phyloP scores from a whole-genome alignment of 2,329 filamentous ascomycete species.

The Xylogone sp. region DNA sequence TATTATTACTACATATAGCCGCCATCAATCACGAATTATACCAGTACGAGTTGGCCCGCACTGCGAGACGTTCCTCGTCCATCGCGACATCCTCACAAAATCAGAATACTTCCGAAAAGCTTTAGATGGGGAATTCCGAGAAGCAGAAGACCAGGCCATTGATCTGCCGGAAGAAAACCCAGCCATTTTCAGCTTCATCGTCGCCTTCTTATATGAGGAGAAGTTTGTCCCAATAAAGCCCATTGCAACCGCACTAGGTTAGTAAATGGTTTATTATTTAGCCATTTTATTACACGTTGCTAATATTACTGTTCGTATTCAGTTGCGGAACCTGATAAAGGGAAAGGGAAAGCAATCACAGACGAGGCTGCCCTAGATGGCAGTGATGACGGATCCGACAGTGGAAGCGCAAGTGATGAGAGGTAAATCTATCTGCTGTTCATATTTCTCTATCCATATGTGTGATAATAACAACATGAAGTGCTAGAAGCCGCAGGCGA shows the following conservation, averaged over 20 bases:
- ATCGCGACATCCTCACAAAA: conserved; percentile 41
- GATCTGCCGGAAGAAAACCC: conserved; percentile 48
- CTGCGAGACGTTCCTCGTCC: conserved; percentile 44
- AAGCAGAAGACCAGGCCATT: conserved; percentile 42
- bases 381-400: conserved; percentile 28
- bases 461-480: conserved; percentile 8
- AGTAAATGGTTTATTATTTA: no score
- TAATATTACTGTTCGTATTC: not conserved
- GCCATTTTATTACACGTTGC: not conserved
- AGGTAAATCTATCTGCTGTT: conserved; percentile 19
- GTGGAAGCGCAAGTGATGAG: conserved; percentile 32
- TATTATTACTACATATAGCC: conserved; percentile 25
- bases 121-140: conserved; percentile 43
- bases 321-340: conserved; percentile 26
- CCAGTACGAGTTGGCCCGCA: conserved; percentile 42
- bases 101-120: conserved; percentile 47
- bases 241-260: conserved; percentile 36
- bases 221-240: conserved; percentile 42
- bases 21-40: conserved; percentile 42
- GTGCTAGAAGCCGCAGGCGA: conserved; percentile 28
- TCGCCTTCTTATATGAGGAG: conserved; percentile 47
- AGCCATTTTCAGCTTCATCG: conserved; percentile 46
- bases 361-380: conserved; percentile 16
- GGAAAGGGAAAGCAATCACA: conserved; percentile 40
- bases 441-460: not conserved